These are phyloP conservation scores for Mariannaea elegans DNA, from an alignment of 2,329 filamentous ascomycete genomes.

Conservation along the genomic window DNA sequence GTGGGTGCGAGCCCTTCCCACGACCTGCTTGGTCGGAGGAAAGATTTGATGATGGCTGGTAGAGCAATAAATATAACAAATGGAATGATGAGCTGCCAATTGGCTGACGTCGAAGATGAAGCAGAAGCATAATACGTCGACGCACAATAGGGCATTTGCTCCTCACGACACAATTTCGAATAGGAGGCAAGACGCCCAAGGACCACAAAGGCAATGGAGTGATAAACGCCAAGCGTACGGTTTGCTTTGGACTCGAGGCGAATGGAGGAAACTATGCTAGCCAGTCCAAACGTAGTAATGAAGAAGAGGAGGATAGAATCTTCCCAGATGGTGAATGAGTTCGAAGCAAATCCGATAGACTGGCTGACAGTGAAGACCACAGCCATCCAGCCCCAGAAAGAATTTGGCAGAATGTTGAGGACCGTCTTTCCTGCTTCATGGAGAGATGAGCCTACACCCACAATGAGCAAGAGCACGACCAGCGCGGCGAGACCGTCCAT, in stretches of 20 bases:
- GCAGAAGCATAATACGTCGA: constrained; percentile 96
- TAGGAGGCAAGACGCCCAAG: constrained; percentile 84
- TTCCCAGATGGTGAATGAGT: constrained; percentile 99
- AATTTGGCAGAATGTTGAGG: constrained; percentile 70
- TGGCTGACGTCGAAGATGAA: constrained; percentile 89
- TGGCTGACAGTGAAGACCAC: constrained; percentile 84
- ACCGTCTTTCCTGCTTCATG: constrained; percentile 55
- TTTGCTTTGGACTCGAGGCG: constrained; percentile 73
- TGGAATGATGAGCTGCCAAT: constrained; percentile 87
- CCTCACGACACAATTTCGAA: constrained; percentile 92
- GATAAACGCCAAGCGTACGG: constrained; percentile 80
- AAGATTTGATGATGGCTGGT: constrained; percentile 80
- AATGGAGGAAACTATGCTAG: constrained; percentile 78
- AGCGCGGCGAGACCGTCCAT: constrained; percentile 52
- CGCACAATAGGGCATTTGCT: constrained; percentile 96
- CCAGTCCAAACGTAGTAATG: constrained; percentile 83
- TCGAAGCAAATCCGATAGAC: constrained; percentile 93
- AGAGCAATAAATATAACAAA: constrained; percentile 76
- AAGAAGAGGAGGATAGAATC: constrained; percentile 94
- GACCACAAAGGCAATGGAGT: constrained; percentile 83
- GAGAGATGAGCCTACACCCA: constrained; percentile 55
- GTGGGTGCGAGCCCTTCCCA: constrained; percentile 86
- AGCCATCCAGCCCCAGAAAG: constrained; percentile 88
- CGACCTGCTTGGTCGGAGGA: constrained; percentile 82
- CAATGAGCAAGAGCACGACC: constrained; percentile 44